Base-by-base conservation (phyloP, 805 yeast genomes). In the Ogataea haglerorum region DNA sequence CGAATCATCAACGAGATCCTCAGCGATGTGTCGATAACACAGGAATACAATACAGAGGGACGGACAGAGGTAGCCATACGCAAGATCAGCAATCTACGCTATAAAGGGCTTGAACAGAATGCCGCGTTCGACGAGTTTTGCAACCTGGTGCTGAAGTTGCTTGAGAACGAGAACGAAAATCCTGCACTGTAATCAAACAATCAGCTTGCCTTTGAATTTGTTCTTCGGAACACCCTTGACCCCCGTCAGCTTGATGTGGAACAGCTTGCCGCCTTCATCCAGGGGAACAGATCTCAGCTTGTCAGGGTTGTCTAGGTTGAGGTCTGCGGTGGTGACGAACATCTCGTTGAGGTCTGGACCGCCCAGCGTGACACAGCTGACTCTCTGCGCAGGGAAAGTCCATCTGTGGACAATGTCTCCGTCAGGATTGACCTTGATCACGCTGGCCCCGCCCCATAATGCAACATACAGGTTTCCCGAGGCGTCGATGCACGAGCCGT, bases 61-160 rank as follows among this genome's bases (percentile, higher is more conserved):
- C 60, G 85, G 25, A 48, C 64, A 17, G 81, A 75, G 18, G 70
- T 82, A 10, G 85, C 85, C 2, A 72, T 78, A 46, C 70, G 76
- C 49, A 79, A 82, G 49, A 63, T 86, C 8, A 68, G 76, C 6
- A 78, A 76, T 39, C 62, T 86, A 12, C 62, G 95, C 24, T 56
- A 54, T 3, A 82, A 83, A 5, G 95, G 95, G 0, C 40, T 67
- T 0, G 87, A 85, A 49, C 76, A 75, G 36, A 86, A 86, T 53
- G 77, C 68, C 46, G 60, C 80, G 17, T 78, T 86, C 4, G 90
- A 85, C 56, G 91, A 84, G 49, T 84, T 85, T 59, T 75, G 80
- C 12, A 57, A 56, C 32, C 49, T 72, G 26, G 63, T 76, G 5
- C 46, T 73, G 22, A 53, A 51, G 17, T 49, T 34, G 18, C 33